phyloP scores from a whole-genome alignment of 768 basidiomycete species.

The Tulasnella sp. region DNA sequence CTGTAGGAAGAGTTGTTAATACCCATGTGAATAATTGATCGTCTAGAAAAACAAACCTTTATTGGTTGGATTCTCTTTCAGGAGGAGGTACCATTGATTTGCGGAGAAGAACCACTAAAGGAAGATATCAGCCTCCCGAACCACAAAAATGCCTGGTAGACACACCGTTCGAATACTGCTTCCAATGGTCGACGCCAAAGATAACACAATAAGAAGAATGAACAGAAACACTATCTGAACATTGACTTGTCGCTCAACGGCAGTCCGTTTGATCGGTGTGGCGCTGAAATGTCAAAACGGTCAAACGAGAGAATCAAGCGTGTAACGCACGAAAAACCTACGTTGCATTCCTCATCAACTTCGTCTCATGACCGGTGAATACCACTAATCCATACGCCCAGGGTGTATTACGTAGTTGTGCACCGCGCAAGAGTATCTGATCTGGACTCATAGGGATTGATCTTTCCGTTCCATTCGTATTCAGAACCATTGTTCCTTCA shows the following conservation, averaged over 20 bases:
- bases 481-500: conserved; percentile 56
- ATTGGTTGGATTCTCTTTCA: conserved; percentile 31
- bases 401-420: conserved; percentile 88
- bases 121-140: background rate
- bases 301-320: background rate
- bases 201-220: conserved; percentile 70
- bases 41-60: conserved; percentile 27
- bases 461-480: conserved; percentile 35
- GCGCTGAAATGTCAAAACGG: conserved; percentile 39
- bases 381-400: conserved; percentile 93
- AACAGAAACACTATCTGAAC: conserved; percentile 93
- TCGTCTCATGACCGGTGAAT: conserved; percentile 96
- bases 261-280: conserved; percentile 92
- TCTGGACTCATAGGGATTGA: conserved; percentile 89
- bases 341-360: conserved; percentile 97
- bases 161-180: conserved; percentile 70
- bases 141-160: background rate
- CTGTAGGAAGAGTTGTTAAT: conserved; percentile 28
- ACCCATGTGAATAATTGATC: background rate
- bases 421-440: conserved; percentile 85
- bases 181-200: conserved; percentile 83
- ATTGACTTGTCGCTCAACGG: conserved; percentile 93
- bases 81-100: conserved; percentile 82
- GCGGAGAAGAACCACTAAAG: conserved; percentile 70
- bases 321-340: conserved; percentile 40